Conservation (phyloP, 768 basidiomycete species). For the Dioszegia hungarica region DNA sequence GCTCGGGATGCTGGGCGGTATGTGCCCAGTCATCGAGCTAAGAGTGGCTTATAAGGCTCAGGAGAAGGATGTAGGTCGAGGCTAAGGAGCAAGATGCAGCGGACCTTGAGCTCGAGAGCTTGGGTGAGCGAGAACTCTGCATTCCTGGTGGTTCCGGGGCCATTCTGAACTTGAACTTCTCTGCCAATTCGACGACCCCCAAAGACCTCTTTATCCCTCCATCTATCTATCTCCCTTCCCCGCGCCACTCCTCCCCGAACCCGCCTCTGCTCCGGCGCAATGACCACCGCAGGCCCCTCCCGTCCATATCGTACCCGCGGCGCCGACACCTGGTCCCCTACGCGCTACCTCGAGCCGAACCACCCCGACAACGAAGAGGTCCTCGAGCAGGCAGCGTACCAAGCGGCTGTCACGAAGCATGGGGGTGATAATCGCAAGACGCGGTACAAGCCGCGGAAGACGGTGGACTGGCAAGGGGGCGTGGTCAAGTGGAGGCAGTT, state of each 20-base stretch:
- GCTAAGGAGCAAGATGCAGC: no score
- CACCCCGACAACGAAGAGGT: constrained; percentile 74
- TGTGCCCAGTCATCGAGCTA: background rate
- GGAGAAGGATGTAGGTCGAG: no score
- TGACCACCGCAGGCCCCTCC: constrained; percentile 3
- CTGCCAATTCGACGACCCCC: no score
- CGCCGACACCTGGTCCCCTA: constrained; percentile 62
- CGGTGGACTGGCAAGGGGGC: constrained; percentile 89
- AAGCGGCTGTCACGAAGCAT: constrained; percentile 66
- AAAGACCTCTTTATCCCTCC: no score
- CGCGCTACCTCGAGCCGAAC: constrained; percentile 61
- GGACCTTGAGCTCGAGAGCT: no score
- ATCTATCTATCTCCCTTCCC: background rate
- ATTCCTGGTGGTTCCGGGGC: no score
- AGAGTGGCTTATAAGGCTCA: no score
- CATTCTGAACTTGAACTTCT: no score
- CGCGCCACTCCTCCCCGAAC: background rate
- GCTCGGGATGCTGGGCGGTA: background rate
- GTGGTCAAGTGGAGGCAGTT: constrained; percentile 83
- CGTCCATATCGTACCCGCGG: constrained; percentile 14
- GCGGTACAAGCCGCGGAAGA: constrained; percentile 84
- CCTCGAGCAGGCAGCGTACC: constrained; percentile 67
- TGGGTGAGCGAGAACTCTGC: no score
- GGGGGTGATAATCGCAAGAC: constrained; percentile 47
- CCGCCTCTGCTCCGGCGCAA: background rate